Conservation (phyloP, 2,329 filamentous ascomycete species). For the Xylaria sp. region DNA sequence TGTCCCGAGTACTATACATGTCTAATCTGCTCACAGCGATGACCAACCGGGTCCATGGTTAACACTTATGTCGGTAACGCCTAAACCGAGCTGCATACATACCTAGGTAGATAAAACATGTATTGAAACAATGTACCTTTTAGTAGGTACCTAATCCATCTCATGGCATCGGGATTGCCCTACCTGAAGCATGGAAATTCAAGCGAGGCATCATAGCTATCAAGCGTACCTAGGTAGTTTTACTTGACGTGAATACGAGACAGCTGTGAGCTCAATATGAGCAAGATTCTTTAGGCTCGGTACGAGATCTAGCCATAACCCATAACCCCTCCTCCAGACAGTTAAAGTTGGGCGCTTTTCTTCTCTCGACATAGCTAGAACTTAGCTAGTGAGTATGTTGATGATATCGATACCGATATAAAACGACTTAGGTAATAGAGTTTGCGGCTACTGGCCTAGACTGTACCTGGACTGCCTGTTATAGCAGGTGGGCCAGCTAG, state of each 20-base stretch:
- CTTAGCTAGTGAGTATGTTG: not conserved
- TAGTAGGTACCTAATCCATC: too few relatives aligned
- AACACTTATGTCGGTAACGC: not conserved
- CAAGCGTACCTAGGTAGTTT: not conserved
- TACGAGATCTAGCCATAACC: conserved; percentile 3
- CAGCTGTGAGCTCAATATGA: conserved; percentile 30
- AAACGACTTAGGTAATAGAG: not conserved
- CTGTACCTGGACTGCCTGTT: too few relatives aligned
- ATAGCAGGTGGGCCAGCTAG: too few relatives aligned
- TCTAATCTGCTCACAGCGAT: conserved; percentile 18
- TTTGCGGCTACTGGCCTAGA: too few relatives aligned
- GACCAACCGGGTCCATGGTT: conserved; percentile 8
- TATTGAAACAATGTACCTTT: too few relatives aligned
- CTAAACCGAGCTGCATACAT: not conserved
- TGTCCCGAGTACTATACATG: not conserved
- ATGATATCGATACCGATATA: not conserved
- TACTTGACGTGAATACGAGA: not conserved
- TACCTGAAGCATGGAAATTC: too few relatives aligned
- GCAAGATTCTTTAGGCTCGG: conserved; percentile 33
- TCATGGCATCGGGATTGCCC: too few relatives aligned
- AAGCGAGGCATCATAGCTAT: not conserved
- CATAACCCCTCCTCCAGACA: not conserved
- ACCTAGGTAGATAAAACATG: too few relatives aligned
- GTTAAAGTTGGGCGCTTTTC: conserved; percentile 1
- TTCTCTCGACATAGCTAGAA: not conserved